Percentiles rank a stretch among this genome's conserved stretches.
These are phyloP conservation scores for Stachybotrys elegans DNA, from an alignment of 2,329 filamentous ascomycete genomes.

Conservation along the genomic window DNA sequence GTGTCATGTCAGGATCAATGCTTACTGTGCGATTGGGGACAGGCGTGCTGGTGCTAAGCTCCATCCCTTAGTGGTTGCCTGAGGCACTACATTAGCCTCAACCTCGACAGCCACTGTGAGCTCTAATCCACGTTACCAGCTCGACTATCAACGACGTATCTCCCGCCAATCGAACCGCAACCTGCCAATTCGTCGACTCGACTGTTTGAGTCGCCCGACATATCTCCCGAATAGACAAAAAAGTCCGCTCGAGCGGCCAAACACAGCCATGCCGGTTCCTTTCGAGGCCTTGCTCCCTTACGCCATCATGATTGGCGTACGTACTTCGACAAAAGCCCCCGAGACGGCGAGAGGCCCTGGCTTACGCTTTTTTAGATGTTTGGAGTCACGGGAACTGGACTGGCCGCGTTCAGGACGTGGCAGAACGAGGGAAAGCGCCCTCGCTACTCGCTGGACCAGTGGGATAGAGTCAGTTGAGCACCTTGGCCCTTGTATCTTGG, in stretches of 20 bases:
- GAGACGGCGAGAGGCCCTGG: background rate
- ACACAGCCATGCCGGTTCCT: constrained; percentile 51
- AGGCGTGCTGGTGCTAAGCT: no score
- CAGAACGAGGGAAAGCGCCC: constrained; percentile 57
- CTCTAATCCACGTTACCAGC: no score
- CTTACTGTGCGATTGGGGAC: no score
- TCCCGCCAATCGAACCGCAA: no score
- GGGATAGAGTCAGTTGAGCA: constrained; percentile 50
- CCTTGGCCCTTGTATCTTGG: background rate
- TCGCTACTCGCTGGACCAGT: constrained; percentile 56
- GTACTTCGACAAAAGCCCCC: constrained; percentile 18
- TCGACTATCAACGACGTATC: no score
- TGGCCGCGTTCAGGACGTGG: constrained; percentile 51
- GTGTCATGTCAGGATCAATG: no score
- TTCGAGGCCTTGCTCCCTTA: constrained; percentile 62
- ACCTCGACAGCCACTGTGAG: no score
- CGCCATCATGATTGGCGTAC: constrained; percentile 58
- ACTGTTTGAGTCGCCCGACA: no score
- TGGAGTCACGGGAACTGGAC: constrained; percentile 51
- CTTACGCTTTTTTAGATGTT: constrained; percentile 51
- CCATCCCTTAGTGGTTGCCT: no score
- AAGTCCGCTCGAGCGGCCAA: constrained; percentile 26
- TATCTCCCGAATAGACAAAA: no score
- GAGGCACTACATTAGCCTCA: no score
- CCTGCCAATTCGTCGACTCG: no score